phyloP scores from a whole-genome alignment of 345 rosid species.

The Hibiscus trionum region DNA sequence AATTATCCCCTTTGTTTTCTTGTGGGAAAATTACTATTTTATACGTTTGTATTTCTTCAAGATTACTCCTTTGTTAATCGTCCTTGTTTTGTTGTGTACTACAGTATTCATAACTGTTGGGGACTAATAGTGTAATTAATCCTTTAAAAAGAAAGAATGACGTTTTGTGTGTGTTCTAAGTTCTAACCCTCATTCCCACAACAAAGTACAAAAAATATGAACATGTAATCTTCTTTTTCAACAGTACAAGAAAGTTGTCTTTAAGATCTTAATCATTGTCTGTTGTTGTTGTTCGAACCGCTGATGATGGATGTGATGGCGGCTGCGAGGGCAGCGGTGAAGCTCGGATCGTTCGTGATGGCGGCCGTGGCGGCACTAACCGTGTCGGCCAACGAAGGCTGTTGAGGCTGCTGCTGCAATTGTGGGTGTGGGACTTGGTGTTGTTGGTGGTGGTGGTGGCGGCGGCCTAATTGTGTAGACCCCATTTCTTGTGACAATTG shows the following conservation, averaged over 20 bases:
- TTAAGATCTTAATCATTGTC: not conserved
- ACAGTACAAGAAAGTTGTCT: not conserved
- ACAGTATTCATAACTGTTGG: no score
- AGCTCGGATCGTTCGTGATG: slow-evolving; percentile 86
- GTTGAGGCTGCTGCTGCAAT: slow-evolving; percentile 15
- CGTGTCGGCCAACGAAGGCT: slow-evolving; percentile 37
- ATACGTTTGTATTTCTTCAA: not conserved
- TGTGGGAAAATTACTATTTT: not conserved
- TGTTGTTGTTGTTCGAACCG: slow-evolving; percentile 24
- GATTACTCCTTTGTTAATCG: not conserved
- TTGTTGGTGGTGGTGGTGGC: not conserved
- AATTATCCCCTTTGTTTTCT: slow-evolving; percentile 12
- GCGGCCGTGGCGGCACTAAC: slow-evolving; percentile 74
- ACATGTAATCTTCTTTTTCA: not conserved
- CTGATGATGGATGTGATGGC: slow-evolving; percentile 82
- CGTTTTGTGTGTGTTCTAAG: slow-evolving; percentile 7
- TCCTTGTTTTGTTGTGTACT: not conserved
- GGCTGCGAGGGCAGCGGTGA: slow-evolving; percentile 87
- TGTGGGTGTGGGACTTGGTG: slow-evolving; percentile 16
- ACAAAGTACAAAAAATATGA: slow-evolving; percentile 7
- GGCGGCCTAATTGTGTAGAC: slow-evolving; percentile 27
- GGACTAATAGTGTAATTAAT: no score
- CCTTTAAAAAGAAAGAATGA: slow-evolving; percentile 18
- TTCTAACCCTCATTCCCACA: slow-evolving; percentile 7
- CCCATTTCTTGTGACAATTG: slow-evolving; percentile 59